Evolutionary conservation across 176 grass and related monocot genomes (phyloP), one percentile per base, ranked within the genome.

Genomic region (Oryza nivara): DNA sequence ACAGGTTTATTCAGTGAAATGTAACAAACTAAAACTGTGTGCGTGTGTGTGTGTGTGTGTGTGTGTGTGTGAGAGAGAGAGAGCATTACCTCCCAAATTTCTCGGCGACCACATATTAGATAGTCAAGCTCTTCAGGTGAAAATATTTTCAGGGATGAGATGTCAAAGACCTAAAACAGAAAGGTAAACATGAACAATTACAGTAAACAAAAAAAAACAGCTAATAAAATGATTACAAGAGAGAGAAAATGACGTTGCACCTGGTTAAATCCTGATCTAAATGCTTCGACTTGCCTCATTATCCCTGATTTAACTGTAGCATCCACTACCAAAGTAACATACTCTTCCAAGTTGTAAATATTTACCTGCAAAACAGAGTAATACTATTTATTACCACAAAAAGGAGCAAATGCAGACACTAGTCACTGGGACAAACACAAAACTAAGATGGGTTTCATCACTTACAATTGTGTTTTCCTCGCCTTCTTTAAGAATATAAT

Each of bases 191-290:
- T 22, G 28, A 36, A 65, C 3, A 14, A 45, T 58, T 51, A 2
- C 25, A 23, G 22, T 32, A 79, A 73, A 56, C n/a, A 74, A 60
- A 47, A 26, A 26, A 23, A 41, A 65, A 25, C 25, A 73, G 43
- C 5, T 9, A 75, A 61, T 74, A 51, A 36, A 80, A 75, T 74
- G 11, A 51, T 67, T 7, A 47, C 36, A 32, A 58, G 17, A 26
- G 3, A 64, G 54, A 25, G 13, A 43, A 46, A 68, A 80, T 20
- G 63, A 69, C 15, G 48, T 52, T 46, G 26, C 65, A 97, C 95
- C 95, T 97, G 92, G 36, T 89, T 94, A 74, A 97, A 97, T 10
- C 95, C 95, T 83, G 90, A 81, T 83, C 92, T 91, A 91, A 97
- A 93, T 75, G 95, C 92, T 75, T 97, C 92, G 6, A 93, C 84